Percentiles rank a stretch among this genome's conserved stretches.
Evolutionary conservation across 2,329 filamentous ascomycete genomes (phyloP).

Genomic region (Ophiostoma piceae): DNA sequence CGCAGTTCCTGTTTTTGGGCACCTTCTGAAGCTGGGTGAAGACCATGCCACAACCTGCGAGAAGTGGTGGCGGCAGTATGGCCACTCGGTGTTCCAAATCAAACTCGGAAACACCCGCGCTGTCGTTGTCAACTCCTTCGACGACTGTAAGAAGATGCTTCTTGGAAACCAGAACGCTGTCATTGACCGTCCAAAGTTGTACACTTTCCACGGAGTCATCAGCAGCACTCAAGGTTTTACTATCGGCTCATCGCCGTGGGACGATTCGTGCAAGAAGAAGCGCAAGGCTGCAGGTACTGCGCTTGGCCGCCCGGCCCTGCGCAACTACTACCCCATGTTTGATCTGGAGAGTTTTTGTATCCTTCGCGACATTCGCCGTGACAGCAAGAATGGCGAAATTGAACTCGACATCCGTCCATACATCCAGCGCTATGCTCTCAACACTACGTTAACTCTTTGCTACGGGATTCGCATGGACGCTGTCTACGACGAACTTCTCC

Average conservation of each 20-base stretch:
- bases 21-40: conserved; percentile 54
- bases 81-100: conserved; percentile 58
- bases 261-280: conserved; percentile 70
- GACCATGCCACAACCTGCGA: conserved; percentile 51
- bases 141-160: conserved; percentile 68
- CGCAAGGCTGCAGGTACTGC: conserved; percentile 75
- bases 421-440: conserved; percentile 70
- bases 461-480: conserved; percentile 68
- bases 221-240: conserved; percentile 74
- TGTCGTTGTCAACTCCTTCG: conserved; percentile 73
- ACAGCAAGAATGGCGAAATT: conserved; percentile 40
- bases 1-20: conserved; percentile 55
- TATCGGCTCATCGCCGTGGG: conserved; percentile 79
- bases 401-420: conserved; percentile 69
- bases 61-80: conserved; percentile 56
- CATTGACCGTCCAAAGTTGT: conserved; percentile 71
- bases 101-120: conserved; percentile 66
- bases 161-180: conserved; percentile 72
- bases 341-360: conserved; percentile 69
- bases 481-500: conserved; percentile 49
- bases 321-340: conserved; percentile 76
- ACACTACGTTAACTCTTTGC: conserved; percentile 71
- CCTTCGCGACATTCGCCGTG: conserved; percentile 64
- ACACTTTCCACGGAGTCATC: conserved; percentile 77
- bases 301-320: conserved; percentile 62